These are phyloP conservation scores for Vanderwaltozyma tropicalis DNA, from an alignment of 805 yeast genomes.

Conservation along the genomic window DNA sequence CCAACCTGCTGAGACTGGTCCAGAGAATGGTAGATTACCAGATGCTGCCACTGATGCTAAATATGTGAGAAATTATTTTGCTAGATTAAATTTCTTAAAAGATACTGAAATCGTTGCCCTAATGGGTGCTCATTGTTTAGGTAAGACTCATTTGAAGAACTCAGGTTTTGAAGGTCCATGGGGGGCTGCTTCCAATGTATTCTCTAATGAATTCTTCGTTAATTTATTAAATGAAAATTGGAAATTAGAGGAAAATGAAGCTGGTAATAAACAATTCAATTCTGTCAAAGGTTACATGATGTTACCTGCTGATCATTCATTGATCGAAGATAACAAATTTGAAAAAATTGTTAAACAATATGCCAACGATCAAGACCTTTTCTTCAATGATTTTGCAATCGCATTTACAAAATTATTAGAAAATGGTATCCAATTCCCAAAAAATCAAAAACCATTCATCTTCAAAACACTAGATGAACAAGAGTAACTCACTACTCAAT, in stretches of 20 bases:
- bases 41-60: conserved; percentile 55
- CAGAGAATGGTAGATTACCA: conserved; percentile 65
- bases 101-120: conserved; percentile 67
- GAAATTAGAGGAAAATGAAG: conserved; percentile 46
- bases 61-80: conserved; percentile 55
- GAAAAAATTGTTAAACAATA: conserved; percentile 51
- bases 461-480: conserved; percentile 69
- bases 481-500: no score
- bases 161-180: conserved; percentile 85
- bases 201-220: conserved; percentile 64
- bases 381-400: conserved; percentile 51
- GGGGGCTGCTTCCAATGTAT: conserved; percentile 71
- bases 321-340: conserved; percentile 52
- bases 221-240: conserved; percentile 44
- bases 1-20: conserved; percentile 37
- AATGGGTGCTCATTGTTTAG: conserved; percentile 68
- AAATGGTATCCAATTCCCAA: conserved; percentile 61
- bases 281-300: conserved; percentile 68
- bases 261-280: conserved; percentile 52
- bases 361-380: conserved; percentile 54
- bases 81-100: conserved; percentile 48
- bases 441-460: conserved; percentile 31
- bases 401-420: conserved; percentile 67
- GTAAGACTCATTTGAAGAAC: conserved; percentile 58
- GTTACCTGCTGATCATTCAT: conserved; percentile 73